Percentiles rank a stretch among this genome's conserved stretches.
phyloP scores from a whole-genome alignment of 352 stramenopile genomes.

The Globisporangium heterothallicum region DNA sequence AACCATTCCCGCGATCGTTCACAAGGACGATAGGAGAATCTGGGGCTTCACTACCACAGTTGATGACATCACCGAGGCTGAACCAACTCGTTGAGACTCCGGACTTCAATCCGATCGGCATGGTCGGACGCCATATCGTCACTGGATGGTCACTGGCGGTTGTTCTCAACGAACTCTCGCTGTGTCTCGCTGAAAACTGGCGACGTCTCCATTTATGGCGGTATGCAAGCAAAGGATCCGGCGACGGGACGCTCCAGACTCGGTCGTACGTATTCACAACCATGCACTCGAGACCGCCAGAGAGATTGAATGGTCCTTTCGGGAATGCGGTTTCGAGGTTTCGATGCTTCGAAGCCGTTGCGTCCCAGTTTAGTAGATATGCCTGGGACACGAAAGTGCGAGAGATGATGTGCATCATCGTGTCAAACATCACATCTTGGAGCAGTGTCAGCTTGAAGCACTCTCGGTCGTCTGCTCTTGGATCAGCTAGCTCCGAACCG shows the following conservation, averaged over 20 bases:
- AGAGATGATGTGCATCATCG: slow-evolving; percentile 75
- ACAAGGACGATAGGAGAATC: slow-evolving; percentile 56
- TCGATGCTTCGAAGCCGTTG: slow-evolving; percentile 24
- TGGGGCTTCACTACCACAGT: slow-evolving; percentile 50
- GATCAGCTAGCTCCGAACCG: background rate
- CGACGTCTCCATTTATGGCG: slow-evolving; percentile 80
- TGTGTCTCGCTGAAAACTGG: background rate
- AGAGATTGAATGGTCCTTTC: slow-evolving; percentile 71
- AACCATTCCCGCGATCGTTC: slow-evolving; percentile 38
- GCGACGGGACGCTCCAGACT: slow-evolving; percentile 75
- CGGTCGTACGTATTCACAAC: slow-evolving; percentile 76
- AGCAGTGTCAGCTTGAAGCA: slow-evolving; percentile 23
- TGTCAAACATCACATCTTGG: slow-evolving; percentile 68
- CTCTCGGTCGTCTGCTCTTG: background rate
- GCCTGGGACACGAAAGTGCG: slow-evolving; percentile 40
- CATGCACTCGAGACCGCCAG: slow-evolving; percentile 62
- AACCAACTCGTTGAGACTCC: slow-evolving; percentile 44
- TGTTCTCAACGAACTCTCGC: slow-evolving; percentile 28
- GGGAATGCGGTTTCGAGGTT: slow-evolving; percentile 46
- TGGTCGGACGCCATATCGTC: slow-evolving; percentile 65
- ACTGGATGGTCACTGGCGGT: slow-evolving; percentile 44
- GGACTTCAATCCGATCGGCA: slow-evolving; percentile 38
- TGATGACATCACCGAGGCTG: slow-evolving; percentile 64
- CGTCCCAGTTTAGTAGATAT: slow-evolving; percentile 39
- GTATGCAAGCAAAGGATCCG: slow-evolving; percentile 72